These are phyloP conservation scores for Glomus cerebriforme DNA, from an alignment of 192 early-diverging fungal species.

Conservation along the genomic window DNA sequence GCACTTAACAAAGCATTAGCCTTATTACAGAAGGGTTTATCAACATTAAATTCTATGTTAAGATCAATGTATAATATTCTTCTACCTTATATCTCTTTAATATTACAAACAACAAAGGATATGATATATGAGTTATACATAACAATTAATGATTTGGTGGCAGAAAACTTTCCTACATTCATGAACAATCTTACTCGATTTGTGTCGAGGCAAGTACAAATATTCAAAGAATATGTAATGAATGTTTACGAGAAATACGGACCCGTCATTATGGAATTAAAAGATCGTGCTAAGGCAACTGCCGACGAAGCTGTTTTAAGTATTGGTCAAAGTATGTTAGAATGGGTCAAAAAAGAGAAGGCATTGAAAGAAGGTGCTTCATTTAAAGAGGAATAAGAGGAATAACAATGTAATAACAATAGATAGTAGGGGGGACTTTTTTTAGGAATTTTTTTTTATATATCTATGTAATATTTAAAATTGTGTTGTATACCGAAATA, in stretches of 20 bases:
- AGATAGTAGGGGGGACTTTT: too few species aligned
- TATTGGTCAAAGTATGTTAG: constrained; percentile 22
- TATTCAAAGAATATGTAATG: neutral
- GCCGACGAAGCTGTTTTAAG: constrained; percentile 8
- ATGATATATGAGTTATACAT: neutral
- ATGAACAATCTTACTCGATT: neutral
- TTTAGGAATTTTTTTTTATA: too few species aligned
- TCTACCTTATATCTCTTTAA: neutral
- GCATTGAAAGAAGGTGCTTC: neutral
- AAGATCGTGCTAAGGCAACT: neutral
- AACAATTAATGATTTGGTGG: neutral
- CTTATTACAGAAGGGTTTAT: neutral
- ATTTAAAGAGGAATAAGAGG: neutral
- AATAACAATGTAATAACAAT: too few species aligned
- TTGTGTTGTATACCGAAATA: too few species aligned
- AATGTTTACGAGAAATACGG: neutral
- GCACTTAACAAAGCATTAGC: neutral
- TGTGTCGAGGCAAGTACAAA: neutral
- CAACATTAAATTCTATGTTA: neutral
- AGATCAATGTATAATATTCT: neutral
- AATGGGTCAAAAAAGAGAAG: constrained; percentile 28
- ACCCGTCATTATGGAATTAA: neutral
- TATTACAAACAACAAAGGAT: neutral
- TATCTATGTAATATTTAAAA: too few species aligned
- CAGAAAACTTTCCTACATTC: neutral